phyloP scores from a whole-genome alignment of 352 stramenopile genomes.

The Globisporangium viniferum region DNA sequence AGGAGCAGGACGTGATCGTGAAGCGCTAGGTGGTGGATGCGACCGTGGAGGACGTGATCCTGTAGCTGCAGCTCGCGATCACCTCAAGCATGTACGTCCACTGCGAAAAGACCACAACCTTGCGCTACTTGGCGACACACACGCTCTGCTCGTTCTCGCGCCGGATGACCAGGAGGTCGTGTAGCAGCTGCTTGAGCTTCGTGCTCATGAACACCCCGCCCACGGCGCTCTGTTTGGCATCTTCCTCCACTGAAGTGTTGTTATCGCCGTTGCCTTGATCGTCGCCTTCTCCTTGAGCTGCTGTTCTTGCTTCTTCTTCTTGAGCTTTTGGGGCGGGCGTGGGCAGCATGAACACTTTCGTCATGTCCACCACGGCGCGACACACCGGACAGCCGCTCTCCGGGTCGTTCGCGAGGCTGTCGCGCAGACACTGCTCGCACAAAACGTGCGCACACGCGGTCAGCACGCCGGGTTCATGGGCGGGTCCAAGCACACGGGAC shows the following conservation, averaged over 20 bases:
- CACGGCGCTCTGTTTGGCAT: slow-evolving; percentile 9
- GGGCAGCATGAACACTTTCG: slow-evolving; percentile 55
- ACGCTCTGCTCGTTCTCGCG: slow-evolving; percentile 36
- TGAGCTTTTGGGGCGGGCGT: slow-evolving; percentile 18
- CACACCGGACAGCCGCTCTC: slow-evolving; percentile 79
- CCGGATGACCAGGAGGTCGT: slow-evolving; percentile 61
- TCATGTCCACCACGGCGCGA: slow-evolving; percentile 52
- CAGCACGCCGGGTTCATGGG: slow-evolving; percentile 65
- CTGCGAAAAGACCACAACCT: slow-evolving; percentile 90
- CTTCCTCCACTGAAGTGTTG: background rate
- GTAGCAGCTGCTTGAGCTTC: slow-evolving; percentile 67
- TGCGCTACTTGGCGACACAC: slow-evolving; percentile 37
- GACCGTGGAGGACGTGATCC: no score
- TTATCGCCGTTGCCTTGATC: background rate
- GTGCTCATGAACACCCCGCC: slow-evolving; percentile 50
- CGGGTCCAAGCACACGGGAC: slow-evolving; percentile 80
- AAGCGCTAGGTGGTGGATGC: no score
- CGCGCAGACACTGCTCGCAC: slow-evolving; percentile 70
- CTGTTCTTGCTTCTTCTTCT: background rate
- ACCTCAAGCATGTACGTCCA: slow-evolving; percentile 89
- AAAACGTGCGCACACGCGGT: slow-evolving; percentile 86
- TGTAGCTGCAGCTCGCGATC: slow-evolving; percentile 78
- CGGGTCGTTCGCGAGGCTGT: slow-evolving; percentile 53
- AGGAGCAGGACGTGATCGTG: no score
- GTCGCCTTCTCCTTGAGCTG: background rate